Conservation (phyloP, 1,139 yeast genomes). For the Yamadazyma pseudoaaseri region DNA sequence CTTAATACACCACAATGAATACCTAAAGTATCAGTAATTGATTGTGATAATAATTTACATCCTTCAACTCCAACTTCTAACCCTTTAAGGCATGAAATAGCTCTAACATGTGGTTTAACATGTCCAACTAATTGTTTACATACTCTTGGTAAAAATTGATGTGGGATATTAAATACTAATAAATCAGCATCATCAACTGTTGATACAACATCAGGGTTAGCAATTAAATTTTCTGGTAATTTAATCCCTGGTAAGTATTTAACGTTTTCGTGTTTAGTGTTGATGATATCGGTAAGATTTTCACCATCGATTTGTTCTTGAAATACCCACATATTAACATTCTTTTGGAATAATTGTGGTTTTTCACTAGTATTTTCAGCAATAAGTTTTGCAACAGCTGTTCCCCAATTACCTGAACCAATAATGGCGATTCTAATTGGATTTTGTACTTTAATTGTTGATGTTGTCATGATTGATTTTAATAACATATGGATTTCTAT, state of each 20-base stretch:
- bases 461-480: slow-evolving; percentile 27
- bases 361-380: slow-evolving; percentile 79
- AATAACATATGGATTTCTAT: too few relatives aligned
- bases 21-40: slow-evolving; percentile 44
- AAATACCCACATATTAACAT: slow-evolving; percentile 93
- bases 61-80: slow-evolving; percentile 46
- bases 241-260: slow-evolving; percentile 79
- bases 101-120: slow-evolving; percentile 38
- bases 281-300: slow-evolving; percentile 83
- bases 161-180: slow-evolving; percentile 48
- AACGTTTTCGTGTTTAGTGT: slow-evolving; percentile 83
- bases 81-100: slow-evolving; percentile 49
- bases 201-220: slow-evolving; percentile 76
- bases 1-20: slow-evolving; percentile 47
- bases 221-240: slow-evolving; percentile 77
- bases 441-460: slow-evolving; percentile 31
- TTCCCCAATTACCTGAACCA: slow-evolving; percentile 91
- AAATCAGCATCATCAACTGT: slow-evolving; percentile 64
- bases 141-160: slow-evolving; percentile 44
- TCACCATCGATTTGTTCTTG: slow-evolving; percentile 73
- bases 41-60: slow-evolving; percentile 43
- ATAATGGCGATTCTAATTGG: slow-evolving; percentile 61
- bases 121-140: slow-evolving; percentile 40
- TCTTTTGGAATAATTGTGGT: slow-evolving; percentile 61
- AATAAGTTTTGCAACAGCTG: slow-evolving; percentile 90